phyloP scores from a whole-genome alignment of 768 basidiomycete species.

The Cubamyces sp. region DNA sequence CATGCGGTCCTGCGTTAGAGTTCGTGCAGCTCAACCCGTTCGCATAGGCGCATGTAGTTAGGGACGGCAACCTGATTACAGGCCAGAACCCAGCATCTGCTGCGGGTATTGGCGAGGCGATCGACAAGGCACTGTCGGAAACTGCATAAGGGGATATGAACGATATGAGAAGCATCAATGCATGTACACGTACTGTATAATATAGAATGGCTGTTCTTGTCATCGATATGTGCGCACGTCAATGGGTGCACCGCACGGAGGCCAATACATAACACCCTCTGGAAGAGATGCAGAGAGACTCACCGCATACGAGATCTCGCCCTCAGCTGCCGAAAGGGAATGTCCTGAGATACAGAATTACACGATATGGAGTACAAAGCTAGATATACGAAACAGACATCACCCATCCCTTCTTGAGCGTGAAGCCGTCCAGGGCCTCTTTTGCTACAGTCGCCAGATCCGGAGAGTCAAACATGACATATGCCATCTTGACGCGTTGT shows the following conservation, averaged over 20 bases:
- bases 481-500: conserved; percentile 76
- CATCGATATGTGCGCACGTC: too few species aligned
- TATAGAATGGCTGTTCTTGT: neutral
- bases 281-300: too few species aligned
- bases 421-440: conserved; percentile 83
- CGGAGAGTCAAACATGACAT: conserved; percentile 75
- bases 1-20: neutral
- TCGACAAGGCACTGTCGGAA: conserved; percentile 53
- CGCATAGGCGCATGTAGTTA: conserved; percentile 50
- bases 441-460: conserved; percentile 79
- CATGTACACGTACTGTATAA: conserved; percentile 3
- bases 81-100: conserved; percentile 81
- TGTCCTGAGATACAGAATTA: conserved; percentile 23
- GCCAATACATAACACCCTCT: too few species aligned
- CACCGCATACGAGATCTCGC: neutral
- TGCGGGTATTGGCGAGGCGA: conserved; percentile 54
- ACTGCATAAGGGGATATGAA: conserved; percentile 38
- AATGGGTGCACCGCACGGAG: too few species aligned
- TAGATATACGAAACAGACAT: conserved; percentile 79
- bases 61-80: conserved; percentile 63
- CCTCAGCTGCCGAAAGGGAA: conserved; percentile 2
- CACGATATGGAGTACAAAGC: conserved; percentile 23
- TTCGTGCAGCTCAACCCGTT: neutral
- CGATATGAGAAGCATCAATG: conserved; percentile 40
- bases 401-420: conserved; percentile 83